Base-by-base conservation (phyloP, 495 filamentous ascomycete genomes). In the Xylaria telfairii region DNA sequence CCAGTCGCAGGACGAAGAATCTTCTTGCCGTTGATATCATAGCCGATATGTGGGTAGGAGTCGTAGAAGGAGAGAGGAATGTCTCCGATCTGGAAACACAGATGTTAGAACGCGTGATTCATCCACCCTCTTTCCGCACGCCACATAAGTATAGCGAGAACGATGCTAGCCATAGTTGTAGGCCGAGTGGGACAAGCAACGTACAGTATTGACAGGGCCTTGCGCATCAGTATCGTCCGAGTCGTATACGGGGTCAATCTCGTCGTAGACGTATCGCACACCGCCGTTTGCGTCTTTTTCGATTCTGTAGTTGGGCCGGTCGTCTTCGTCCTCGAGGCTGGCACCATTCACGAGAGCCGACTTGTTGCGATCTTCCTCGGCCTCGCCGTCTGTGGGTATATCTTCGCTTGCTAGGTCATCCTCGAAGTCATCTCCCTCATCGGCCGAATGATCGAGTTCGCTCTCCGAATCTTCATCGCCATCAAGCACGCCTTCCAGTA, bases 21-120 rank as follows among this genome's bases (percentile, higher is more conserved):
- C 80, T 93, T 97, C 85, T 94, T 97, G 79, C 96, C 96, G 82
- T 99, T 97, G 81, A 99, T 97, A 78, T 98, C 92, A 81, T 99
- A 99, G 51, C 96, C 96, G 79, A 99, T 97, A 79, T 99, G 96
- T 65, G 96, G 96, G 77, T 97, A 98, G 56, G 92, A 91, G 77
- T 98, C 95, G 85, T 99, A 99, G 82, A 97, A 97, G 34, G 91
- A 90, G 24, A 98, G 80, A 15, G 95, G 93, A 70, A 99, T 99
- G 77, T 98, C 87, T 68, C 96, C 96, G 77, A 99, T 97, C 32
- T 71, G 30, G 10, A 46, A 1, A 28, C 10, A 21, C 9, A 24
- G 8, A 13, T 42, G 63, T 71, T 28, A 71, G 69, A n/a, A 24
- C 9, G 37, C 10, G 42, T 32, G 19, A 47, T 49, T 42, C 8